These are phyloP conservation scores for Alternaria alternata DNA, from an alignment of 2,329 filamentous ascomycete genomes.

Conservation along the genomic window DNA sequence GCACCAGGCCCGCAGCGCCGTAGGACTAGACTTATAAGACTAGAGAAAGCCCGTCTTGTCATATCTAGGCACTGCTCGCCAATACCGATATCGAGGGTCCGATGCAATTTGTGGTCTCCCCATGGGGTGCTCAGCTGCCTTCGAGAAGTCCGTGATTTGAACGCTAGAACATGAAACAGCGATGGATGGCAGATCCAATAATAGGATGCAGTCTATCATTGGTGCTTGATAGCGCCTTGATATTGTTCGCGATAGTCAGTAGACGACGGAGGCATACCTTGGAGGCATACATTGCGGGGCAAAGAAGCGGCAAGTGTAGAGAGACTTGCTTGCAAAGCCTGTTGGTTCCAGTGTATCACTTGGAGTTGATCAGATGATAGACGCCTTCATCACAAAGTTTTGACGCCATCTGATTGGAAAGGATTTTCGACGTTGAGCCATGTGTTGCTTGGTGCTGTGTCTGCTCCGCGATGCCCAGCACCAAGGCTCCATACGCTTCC, in stretches of 20 bases:
- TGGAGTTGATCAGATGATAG: not conserved
- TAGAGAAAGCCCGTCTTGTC: conserved; percentile 15
- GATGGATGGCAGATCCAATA: conserved; percentile 13
- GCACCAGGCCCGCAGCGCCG: conserved; percentile 34
- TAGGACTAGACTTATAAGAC: conserved; percentile 22
- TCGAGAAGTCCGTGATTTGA: conserved; percentile 23
- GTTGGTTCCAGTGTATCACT: not conserved
- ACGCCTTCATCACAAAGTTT: not conserved
- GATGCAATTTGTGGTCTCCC: conserved; percentile 23
- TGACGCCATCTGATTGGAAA: not conserved
- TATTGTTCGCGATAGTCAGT: not conserved
- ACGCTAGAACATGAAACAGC: conserved; percentile 13
- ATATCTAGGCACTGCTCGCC: conserved; percentile 12
- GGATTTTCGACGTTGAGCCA: not conserved
- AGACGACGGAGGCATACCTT: not conserved
- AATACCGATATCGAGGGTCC: conserved; percentile 21
- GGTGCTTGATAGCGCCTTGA: conserved; percentile 1
- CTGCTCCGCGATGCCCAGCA: conserved; percentile 1
- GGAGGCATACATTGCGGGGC: too few relatives aligned
- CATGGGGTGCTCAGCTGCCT: conserved; percentile 21
- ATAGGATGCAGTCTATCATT: conserved; percentile 3
- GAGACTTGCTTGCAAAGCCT: not conserved
- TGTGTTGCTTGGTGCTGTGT: not conserved
- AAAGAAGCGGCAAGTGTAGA: not conserved
- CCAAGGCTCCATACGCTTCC: conserved; percentile 8